Percentiles rank a stretch among this genome's conserved stretches.
Conservation (phyloP, 2,329 filamentous ascomycete genomes). For the Zymoseptoria passerinii region DNA sequence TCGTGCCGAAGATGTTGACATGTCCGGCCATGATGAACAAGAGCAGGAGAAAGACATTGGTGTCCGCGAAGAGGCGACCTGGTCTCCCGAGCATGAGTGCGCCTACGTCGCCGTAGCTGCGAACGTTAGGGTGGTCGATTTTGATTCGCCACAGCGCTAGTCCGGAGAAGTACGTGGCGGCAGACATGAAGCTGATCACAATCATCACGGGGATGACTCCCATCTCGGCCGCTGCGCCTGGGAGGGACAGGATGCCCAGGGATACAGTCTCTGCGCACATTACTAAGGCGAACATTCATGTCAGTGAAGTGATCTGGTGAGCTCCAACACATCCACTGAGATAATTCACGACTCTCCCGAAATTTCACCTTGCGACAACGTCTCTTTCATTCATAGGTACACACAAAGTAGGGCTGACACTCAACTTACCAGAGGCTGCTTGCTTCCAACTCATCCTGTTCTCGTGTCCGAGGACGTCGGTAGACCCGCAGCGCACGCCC, state of each 20-base stretch:
- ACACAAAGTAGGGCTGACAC: too few relatives aligned
- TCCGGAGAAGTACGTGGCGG: slow-evolving; percentile 53
- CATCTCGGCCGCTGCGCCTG: slow-evolving; percentile 44
- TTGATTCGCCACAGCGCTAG: slow-evolving; percentile 54
- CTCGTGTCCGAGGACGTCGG: slow-evolving; percentile 33
- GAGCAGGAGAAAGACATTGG: slow-evolving; percentile 55
- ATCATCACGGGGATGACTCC: slow-evolving; percentile 42
- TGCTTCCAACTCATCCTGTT: slow-evolving; percentile 43
- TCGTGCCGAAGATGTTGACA: slow-evolving; percentile 60
- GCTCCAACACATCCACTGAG: too few relatives aligned
- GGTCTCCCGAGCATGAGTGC: slow-evolving; percentile 52
- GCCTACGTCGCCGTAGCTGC: slow-evolving; percentile 61
- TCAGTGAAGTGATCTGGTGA: not conserved
- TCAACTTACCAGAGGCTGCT: slow-evolving; percentile 10
- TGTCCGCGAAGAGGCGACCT: slow-evolving; percentile 55
- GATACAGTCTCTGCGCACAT: slow-evolving; percentile 53
- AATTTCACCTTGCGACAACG: too few relatives aligned
- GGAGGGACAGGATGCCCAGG: slow-evolving; percentile 49
- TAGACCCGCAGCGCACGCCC: too few relatives aligned
- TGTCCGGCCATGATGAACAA: slow-evolving; percentile 66
- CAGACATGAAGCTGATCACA: slow-evolving; percentile 45
- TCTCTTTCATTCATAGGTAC: too few relatives aligned
- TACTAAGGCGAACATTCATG: slow-evolving; percentile 8
- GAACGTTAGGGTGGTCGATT: slow-evolving; percentile 47
- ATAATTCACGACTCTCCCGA: not conserved